These are phyloP conservation scores for Paraphoma sp. DNA, from an alignment of 2,329 filamentous ascomycete genomes.

Conservation along the genomic window DNA sequence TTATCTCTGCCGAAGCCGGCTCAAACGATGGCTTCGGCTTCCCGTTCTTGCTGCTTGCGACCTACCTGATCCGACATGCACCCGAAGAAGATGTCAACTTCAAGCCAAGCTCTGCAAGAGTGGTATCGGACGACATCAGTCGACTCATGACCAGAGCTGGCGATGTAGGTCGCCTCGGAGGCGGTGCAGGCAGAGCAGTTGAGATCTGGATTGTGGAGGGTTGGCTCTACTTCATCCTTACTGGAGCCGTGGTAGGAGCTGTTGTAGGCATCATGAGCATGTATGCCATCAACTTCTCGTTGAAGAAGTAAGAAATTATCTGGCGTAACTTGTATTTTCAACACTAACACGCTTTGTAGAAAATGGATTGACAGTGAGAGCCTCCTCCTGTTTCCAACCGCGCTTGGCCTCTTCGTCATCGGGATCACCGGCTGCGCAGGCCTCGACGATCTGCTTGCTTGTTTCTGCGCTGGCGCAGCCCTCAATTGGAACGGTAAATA, in stretches of 20 bases:
- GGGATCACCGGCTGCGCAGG: slow-evolving; percentile 63
- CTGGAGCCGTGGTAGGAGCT: slow-evolving; percentile 61
- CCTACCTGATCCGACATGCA: slow-evolving; percentile 63
- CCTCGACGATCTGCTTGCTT: slow-evolving; percentile 66
- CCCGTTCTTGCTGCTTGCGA: slow-evolving; percentile 64
- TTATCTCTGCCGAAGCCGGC: slow-evolving; percentile 68
- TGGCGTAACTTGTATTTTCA: background rate
- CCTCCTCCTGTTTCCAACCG: slow-evolving; percentile 59
- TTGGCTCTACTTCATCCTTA: slow-evolving; percentile 64
- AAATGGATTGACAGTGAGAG: slow-evolving; percentile 60
- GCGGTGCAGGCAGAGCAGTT: slow-evolving; percentile 59
- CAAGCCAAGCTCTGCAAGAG: slow-evolving; percentile 12
- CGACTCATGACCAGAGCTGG: slow-evolving; percentile 11
- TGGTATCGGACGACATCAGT: background rate
- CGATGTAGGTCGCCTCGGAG: slow-evolving; percentile 58
- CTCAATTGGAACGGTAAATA: slow-evolving; percentile 70
- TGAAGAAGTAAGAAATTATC: slow-evolving; percentile 27
- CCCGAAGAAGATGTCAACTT: slow-evolving; percentile 39
- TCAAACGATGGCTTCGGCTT: slow-evolving; percentile 69
- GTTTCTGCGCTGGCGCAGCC: slow-evolving; percentile 65
- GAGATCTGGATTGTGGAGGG: slow-evolving; percentile 67
- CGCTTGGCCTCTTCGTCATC: slow-evolving; percentile 60
- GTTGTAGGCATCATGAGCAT: slow-evolving; percentile 58
- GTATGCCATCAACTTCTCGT: slow-evolving; percentile 53
- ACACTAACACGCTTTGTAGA: slow-evolving; percentile 21